Base-by-base conservation (phyloP, 345 rosid genomes). In the Theobroma cacao region DNA sequence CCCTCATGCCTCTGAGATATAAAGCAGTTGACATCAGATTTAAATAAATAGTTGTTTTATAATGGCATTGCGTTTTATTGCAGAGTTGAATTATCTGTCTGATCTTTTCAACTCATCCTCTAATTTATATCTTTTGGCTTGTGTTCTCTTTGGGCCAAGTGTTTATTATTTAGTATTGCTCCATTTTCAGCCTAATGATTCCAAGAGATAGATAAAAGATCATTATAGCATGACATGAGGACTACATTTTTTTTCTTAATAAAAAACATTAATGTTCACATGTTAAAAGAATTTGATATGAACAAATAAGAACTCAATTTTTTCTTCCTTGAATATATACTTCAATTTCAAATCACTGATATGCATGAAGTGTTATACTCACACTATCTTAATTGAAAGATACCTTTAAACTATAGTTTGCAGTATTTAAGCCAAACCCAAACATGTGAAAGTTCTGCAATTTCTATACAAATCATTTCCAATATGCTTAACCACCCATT, bases 21-120 rank as follows among this genome's bases (percentile, higher is more conserved):
- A n/a, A n/a, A 74, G 64, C 45, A 64, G 38, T 77, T 74, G 81
- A 84, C 83, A 80, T 67, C 52, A 75, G 63, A 73, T 0, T 53
- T 11, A 33, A 38, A 31, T 13, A 50, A 47, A 26, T 36, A 50
- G 62, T 15, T 61, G 26, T 36, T 24, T 56, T 18, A 14, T 14
- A 55, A 24, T 4, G 52, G 28, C 63, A 36, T 20, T 73, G 64
- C 52, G 61, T 72, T 34, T 33, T 33, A 72, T 72, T 72, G 30
- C 47, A 72, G 75, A n/a, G 76, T 73, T 73, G 76, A 56, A 74
- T 74, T 15, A 58, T 74, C 34, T 56, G 41, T 71, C 28, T 71
- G 17, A 3, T 31, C 28, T 71, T 68, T 43, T 24, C 15, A 9
- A 9, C 41, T 30, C 60, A 48, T 30, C n/a, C 40, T 18, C 56